These are phyloP conservation scores for Quercus mongolica DNA, from an alignment of 306 rosid genomes.

Conservation along the genomic window DNA sequence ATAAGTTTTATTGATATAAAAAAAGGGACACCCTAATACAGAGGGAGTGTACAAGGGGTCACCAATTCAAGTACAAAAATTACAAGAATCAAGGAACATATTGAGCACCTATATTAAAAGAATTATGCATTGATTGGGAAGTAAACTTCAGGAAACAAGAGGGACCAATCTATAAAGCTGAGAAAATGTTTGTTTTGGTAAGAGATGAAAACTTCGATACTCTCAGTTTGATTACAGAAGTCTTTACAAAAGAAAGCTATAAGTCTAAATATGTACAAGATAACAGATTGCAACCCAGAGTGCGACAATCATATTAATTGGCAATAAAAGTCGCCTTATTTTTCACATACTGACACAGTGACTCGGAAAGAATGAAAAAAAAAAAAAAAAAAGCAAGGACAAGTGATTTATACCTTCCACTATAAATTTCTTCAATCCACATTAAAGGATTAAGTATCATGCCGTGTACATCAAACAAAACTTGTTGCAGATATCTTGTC, in stretches of 20 bases:
- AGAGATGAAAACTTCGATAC: neutral
- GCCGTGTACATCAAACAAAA: slow-evolving; percentile 20
- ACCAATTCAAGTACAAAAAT: too few species aligned
- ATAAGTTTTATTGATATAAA: too few species aligned
- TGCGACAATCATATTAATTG: neutral
- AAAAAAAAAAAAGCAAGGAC: neutral
- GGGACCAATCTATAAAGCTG: too few species aligned
- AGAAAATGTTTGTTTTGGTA: too few species aligned
- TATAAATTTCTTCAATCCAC: neutral
- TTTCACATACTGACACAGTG: neutral
- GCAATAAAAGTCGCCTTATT: neutral
- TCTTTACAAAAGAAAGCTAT: neutral
- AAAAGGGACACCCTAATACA: too few species aligned
- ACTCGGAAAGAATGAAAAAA: neutral
- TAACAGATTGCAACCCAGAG: neutral
- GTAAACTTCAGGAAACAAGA: neutral
- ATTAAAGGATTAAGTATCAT: slow-evolving; percentile 2
- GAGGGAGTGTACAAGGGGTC: too few species aligned
- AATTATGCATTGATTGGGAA: neutral
- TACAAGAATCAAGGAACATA: neutral
- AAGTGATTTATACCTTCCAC: neutral
- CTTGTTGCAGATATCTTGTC: slow-evolving; percentile 27
- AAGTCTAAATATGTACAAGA: neutral
- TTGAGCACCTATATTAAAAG: neutral
- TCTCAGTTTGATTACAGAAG: neutral